Evolutionary conservation across 1,284 basidiomycete genomes (phyloP), one percentile per base, ranked within the genome.

Genomic region (Pseudozyma sp.): DNA sequence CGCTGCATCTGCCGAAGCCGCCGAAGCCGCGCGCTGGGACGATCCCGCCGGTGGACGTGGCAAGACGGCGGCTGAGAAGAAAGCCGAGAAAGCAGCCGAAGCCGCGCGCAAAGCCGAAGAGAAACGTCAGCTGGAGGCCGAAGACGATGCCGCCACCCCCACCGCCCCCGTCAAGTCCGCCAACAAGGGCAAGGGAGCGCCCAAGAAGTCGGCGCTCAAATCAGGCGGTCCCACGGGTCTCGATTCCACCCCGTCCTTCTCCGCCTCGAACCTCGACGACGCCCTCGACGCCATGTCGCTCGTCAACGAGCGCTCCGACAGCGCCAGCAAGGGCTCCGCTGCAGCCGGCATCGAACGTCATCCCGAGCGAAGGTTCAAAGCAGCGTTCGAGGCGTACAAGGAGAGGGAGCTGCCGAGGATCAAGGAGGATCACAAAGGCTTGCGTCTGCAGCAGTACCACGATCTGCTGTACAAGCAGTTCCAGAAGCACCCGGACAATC

Each of bases 241-340:
- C 43, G 75, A 78, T 55, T 63, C 76, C 30, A 74, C 81, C 55
- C 66, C 70, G 3, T 68, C 90, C 80, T 93, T 89, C 84, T 85
- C 89, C 11, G 96, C 95, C 7, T 92, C 91, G 19, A 95, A 94
- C 13, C 88, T 98, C 58, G 95, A 99, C 82, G 92, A 94, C 82
- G 94, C 94, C 9, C 85, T 99, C 50, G 95, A 97, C 85, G 88
- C 97, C 65, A 86, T 98, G 77, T 91, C 92, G 64, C 88, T 96
- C 3, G 94, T 96, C 11, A 96, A 90, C 54, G 92, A 93, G 8
- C 94, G 92, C 87, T 91, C 90, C 87, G 94, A 97, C 85, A 97
- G 95, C 86, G 93, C 93, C 0, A 92, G 92, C 66, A 67, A 71
- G 14, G 85, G 82, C 7, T 60, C 78, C 3, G 81, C 81, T 35